These are phyloP conservation scores for Penicillium daleae DNA, from an alignment of 495 filamentous ascomycete genomes.

Conservation along the genomic window DNA sequence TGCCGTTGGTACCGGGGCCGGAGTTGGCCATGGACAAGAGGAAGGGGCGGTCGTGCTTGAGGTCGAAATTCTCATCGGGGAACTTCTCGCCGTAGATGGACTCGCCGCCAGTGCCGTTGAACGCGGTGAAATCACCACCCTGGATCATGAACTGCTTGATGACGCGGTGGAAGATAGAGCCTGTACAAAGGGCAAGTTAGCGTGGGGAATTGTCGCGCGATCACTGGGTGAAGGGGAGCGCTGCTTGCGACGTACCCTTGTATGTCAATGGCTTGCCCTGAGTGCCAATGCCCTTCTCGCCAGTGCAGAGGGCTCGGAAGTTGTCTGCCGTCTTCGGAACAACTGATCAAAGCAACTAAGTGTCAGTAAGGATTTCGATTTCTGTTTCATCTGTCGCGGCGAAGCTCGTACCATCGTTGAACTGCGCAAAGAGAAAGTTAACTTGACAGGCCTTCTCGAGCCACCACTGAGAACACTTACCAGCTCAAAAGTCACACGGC, in stretches of 20 bases:
- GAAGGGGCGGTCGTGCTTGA: conserved; percentile 94
- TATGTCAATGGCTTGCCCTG: conserved; percentile 80
- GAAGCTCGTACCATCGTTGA: conserved; percentile 66
- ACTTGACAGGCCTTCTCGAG: conserved; percentile 1
- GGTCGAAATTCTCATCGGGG: conserved; percentile 92
- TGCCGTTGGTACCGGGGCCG: conserved; percentile 90
- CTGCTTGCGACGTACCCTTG: conserved; percentile 46
- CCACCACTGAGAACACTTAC: conserved; percentile 51
- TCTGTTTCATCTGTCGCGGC: not conserved
- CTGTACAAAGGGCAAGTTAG: conserved; percentile 29
- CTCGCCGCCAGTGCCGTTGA: conserved; percentile 95
- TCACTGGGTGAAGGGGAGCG: not conserved
- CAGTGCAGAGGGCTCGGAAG: conserved; percentile 93
- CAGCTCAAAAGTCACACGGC: conserved; percentile 81
- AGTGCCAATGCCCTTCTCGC: conserved; percentile 86
- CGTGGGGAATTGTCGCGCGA: not conserved
- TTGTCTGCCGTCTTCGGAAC: conserved; percentile 93
- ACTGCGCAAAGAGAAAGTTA: conserved; percentile 48
- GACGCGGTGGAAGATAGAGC: conserved; percentile 91
- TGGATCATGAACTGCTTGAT: conserved; percentile 99
- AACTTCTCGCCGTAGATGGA: conserved; percentile 99
- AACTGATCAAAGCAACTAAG: conserved; percentile 47
- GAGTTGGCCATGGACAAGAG: conserved; percentile 98
- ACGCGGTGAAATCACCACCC: conserved; percentile 95
- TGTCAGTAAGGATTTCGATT: conserved; percentile 24